These are phyloP conservation scores for Mycena albidolilacea DNA, from an alignment of 768 basidiomycete genomes.

Conservation along the genomic window DNA sequence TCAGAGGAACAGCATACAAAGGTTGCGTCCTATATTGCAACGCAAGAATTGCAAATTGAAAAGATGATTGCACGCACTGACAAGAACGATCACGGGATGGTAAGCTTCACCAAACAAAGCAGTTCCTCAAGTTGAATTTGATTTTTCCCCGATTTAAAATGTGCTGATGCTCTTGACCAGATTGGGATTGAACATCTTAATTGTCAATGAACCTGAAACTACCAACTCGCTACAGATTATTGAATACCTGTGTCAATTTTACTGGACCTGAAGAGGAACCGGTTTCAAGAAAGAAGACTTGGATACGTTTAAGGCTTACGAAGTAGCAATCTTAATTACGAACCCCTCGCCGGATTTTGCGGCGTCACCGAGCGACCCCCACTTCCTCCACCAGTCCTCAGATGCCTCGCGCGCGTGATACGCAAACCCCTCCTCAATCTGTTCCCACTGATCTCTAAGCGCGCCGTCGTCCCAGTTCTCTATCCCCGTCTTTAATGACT, in stretches of 20 bases:
- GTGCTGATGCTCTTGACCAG: too few relatives aligned
- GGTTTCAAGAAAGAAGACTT: neutral
- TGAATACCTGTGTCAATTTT: neutral
- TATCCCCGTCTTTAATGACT: slow-evolving; percentile 39
- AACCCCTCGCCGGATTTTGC: neutral
- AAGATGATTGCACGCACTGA: too few relatives aligned
- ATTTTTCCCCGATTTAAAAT: too few relatives aligned
- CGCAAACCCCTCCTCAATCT: slow-evolving; percentile 61
- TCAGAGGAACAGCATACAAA: too few relatives aligned
- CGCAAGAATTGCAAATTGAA: too few relatives aligned
- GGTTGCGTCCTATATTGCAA: too few relatives aligned
- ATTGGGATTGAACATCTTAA: neutral
- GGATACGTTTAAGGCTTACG: neutral
- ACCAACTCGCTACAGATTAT: neutral
- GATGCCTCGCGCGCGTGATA: slow-evolving; percentile 68
- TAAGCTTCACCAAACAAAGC: too few relatives aligned
- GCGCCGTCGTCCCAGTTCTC: slow-evolving; percentile 57
- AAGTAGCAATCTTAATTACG: neutral
- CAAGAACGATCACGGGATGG: too few relatives aligned
- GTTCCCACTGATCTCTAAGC: slow-evolving; percentile 63
- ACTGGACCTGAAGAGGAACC: neutral
- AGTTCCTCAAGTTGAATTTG: too few relatives aligned
- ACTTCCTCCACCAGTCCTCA: slow-evolving; percentile 74
- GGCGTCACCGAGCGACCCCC: slow-evolving; percentile 57
- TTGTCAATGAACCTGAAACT: neutral